Base-by-base conservation (phyloP, 768 basidiomycete species). In the Tricholomella constricta region DNA sequence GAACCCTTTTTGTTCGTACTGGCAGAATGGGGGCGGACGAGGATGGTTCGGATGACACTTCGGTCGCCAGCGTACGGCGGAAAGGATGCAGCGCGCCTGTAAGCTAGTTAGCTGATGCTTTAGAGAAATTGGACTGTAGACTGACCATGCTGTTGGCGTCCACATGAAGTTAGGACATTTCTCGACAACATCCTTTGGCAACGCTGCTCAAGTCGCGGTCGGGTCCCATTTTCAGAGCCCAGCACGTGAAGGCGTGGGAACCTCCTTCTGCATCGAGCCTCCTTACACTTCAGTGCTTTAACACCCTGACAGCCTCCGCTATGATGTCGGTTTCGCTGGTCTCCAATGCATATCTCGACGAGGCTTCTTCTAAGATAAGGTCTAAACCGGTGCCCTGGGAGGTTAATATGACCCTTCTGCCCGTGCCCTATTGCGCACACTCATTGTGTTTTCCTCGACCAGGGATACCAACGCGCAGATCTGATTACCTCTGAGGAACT, bases 381-480 rank as follows among this genome's bases (percentile, higher is more conserved):
- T 81, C 88, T 7, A 97, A 95, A 69, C 86, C 88, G 1, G 92
- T 97, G 9, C 94, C 94, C 58, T 98, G 96, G 96, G 94, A 97
- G 86, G 96, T 96, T 52, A 53, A 76, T 37, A 5, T 9, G n/a
- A n/a, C n/a, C n/a, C 2, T 5, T 45, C 42, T 52, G 10, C 23
- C 50, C 12, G 36, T 10, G 14, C 27, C 15, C 35, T 47, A 22
- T 20, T 42, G 46, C 3, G 31, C 34, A 31, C 38, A 41, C 47
- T 47, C 31, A 47, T 64, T 63, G 54, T 45, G 27, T 44, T n/a
- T n/a, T n/a, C n/a, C 32, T 25, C 45, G 20, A 5, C 32, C 60
- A 98, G 94, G 94, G 90, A 55, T 97, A 98, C 75, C 94, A 97
- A 74, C 87, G 96, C 60, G 94, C 93, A 40, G 92, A 86, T 40